Evolutionary conservation across 306 rosid species (phyloP), one percentile per base, ranked within the genome.

Genomic region (Lathyrus sativus): DNA sequence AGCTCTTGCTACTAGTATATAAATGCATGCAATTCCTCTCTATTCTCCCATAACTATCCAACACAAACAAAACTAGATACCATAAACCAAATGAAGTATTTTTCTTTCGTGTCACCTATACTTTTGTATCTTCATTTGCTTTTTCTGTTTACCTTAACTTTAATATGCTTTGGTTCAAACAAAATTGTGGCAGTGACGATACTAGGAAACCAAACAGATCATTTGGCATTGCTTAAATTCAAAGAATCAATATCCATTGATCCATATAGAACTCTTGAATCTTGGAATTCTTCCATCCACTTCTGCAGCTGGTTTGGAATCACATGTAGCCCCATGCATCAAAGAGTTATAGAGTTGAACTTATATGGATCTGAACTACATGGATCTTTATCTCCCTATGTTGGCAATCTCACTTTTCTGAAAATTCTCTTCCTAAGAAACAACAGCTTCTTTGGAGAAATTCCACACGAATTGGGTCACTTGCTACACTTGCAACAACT

Each of bases 251-350:
- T 60, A 15, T 9, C 46, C 4, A 35, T 0, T 60, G 65, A 37
- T 17, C 65, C 46, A 4, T 15, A 35, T 35, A 0, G 5, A 15
- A 11, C 2, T 5, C 13, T 60, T 1, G 29, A 60, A 3, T 60
- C 65, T 60, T 60, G 65, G 65, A 60, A 60, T 60, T 0, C n/a
- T 60, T 60, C 65, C 8, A 8, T 5, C 1, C 28, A 60, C n/a
- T 60, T 60, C 1, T 60, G 65, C 6, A 60, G 15, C 2, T 60
- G 65, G 65, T 26, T 2, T 60, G 65, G 65, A 59, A 35, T 59
- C n/a, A 59, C 28, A 35, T 31, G 65, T 28, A 59, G 0, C 8
- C 4, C 45, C n/a, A 59, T 33, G 28, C 4, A 59, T 9, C 4
- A 15, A 59, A 33, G 65, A 59, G 65, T 35, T 9, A 59, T 2